phyloP scores from a whole-genome alignment of 441 rosid species.

The Euphorbia neoarborescens region DNA sequence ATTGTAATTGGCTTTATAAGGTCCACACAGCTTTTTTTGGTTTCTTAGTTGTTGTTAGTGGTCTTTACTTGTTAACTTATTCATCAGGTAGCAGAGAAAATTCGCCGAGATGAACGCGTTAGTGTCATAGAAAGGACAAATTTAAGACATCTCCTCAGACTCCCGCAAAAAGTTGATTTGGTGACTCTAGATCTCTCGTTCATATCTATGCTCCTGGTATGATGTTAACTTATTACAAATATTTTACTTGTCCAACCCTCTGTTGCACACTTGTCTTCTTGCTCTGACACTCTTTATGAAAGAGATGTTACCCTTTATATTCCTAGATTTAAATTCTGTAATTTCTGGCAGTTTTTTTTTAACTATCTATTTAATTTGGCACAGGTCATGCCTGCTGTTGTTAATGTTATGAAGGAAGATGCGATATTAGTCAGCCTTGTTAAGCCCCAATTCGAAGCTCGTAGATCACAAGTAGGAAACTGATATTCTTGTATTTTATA shows the following conservation, averaged over 20 bases:
- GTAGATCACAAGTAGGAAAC: slow-evolving; percentile 64
- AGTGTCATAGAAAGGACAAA: slow-evolving; percentile 69
- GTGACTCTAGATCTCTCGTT: slow-evolving; percentile 93
- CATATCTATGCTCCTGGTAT: slow-evolving; percentile 80
- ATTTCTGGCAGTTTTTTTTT: background rate
- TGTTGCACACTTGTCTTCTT: background rate
- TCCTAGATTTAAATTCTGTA: background rate
- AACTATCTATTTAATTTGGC: slow-evolving; percentile 2
- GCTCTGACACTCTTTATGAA: background rate
- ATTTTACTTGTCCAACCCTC: background rate
- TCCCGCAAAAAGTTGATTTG: slow-evolving; percentile 82
- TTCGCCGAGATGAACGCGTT: slow-evolving; percentile 68
- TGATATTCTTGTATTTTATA: background rate
- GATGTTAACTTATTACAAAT: background rate
- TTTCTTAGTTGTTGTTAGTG: slow-evolving; percentile 9
- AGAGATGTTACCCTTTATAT: background rate
- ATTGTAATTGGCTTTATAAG: no score
- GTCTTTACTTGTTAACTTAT: slow-evolving; percentile 12
- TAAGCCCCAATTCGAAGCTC: slow-evolving; percentile 97
- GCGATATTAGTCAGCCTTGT: slow-evolving; percentile 63
- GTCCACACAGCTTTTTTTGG: background rate
- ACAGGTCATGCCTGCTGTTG: slow-evolving; percentile 90
- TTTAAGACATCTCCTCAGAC: slow-evolving; percentile 67
- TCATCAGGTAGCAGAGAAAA: slow-evolving; percentile 75
- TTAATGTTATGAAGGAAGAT: slow-evolving; percentile 75